Base-by-base conservation (phyloP, 2,329 filamentous ascomycete species). In the Diaporthe destruens region DNA sequence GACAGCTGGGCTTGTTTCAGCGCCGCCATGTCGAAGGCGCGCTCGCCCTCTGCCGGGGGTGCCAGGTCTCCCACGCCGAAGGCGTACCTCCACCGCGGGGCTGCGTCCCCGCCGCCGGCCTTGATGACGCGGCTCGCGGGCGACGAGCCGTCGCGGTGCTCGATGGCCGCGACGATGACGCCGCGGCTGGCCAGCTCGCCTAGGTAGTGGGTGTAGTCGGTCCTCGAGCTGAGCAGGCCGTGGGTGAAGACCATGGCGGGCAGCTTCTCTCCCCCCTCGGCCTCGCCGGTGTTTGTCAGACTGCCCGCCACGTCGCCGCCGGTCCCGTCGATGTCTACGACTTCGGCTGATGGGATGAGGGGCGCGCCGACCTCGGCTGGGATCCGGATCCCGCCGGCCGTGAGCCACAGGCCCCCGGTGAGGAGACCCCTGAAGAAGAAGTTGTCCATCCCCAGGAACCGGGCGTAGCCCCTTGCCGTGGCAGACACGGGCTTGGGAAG, bases 241-340 rank as follows among this genome's bases (percentile, higher is more conserved):
- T 88, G 87, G 6, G 86, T 87, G 76, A 88, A 87, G 75, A 88
- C 78, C 72, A 88, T 78, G 73, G 88, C 80, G 11, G 86, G 85
- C 36, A 85, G 81, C 0, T 32, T 66, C 6, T n/a, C 20, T 5
- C 44, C 16, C 1, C 76, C 76, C 23, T 75, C 69, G 23, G 71
- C 65, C 8, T 77, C 73, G 12, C 73, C 42, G 23, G 59, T 42
- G 9, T 39, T 47, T 18, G 6, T 29, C 6, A 42, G 20, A n/a
- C 23, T 29, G 29, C 29, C 34, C 20, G 42, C 29, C 44, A 66
- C 20, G 4, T 29, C 61, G 3, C 47, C 61, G 14, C 29, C 20
- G n/a, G 20, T 25, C 44, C 32, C 61, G n/a, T 49, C 18, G 32
- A 14, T n/a, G 5, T 34, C 29, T 7, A 66, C 2, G 23, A 32